A percentile compares a stretch with the other conserved stretches of the same genome.
Evolutionary conservation across 2,329 filamentous ascomycete genomes (phyloP).

Genomic region (Cordyceps cicadae): DNA sequence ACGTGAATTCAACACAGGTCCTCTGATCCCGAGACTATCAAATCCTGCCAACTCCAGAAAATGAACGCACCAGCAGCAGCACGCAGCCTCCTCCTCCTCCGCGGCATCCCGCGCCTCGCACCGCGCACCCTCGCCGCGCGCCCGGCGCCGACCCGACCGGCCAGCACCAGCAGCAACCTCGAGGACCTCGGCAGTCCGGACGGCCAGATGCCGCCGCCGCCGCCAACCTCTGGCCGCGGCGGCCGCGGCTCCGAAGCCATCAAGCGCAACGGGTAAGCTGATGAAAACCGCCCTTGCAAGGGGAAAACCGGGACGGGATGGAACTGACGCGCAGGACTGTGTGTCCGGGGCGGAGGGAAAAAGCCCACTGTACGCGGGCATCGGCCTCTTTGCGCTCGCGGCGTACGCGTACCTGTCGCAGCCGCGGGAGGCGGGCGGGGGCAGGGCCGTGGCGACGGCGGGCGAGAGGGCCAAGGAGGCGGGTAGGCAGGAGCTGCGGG

Average conservation of each 20-base stretch:
- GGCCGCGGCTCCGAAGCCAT: conserved; percentile 20
- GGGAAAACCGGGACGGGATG: no score
- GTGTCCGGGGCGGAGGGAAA: no score
- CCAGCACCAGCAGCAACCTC: conserved; percentile 7
- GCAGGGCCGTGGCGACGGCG: background rate
- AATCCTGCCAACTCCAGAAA: background rate
- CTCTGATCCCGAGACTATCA: no score
- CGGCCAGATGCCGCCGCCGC: conserved; percentile 24
- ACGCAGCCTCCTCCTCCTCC: conserved; percentile 5
- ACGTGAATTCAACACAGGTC: no score
- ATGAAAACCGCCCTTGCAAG: background rate
- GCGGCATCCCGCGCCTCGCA: background rate
- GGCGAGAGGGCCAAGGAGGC: background rate
- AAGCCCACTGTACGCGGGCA: conserved; percentile 20
- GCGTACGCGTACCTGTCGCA: conserved; percentile 22
- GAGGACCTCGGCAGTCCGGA: conserved; percentile 26
- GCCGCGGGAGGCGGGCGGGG: conserved; percentile 1
- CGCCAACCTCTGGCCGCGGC: conserved; percentile 15
- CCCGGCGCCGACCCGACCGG: conserved; percentile 2
- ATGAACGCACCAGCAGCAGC: conserved; percentile 2
- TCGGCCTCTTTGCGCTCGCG: conserved; percentile 19
- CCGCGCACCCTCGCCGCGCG: background rate
- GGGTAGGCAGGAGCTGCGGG: background rate
- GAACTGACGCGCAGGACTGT: no score
- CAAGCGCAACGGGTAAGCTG: conserved; percentile 25